Evolutionary conservation across 768 basidiomycete genomes (phyloP).

Genomic region (Tephrocybe sp.): DNA sequence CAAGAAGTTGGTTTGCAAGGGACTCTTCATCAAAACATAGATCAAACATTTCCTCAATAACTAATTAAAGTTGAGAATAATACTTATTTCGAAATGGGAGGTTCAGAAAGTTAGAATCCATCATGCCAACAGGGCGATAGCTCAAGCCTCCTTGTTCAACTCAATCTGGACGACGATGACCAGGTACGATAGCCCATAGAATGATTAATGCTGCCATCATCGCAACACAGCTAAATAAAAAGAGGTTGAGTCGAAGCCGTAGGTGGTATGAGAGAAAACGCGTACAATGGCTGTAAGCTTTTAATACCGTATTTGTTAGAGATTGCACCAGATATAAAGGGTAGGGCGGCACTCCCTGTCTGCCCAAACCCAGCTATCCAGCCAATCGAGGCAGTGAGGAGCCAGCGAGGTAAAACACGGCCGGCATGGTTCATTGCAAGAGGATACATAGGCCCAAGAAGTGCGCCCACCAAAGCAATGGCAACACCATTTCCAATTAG

Average conservation of each 20-base stretch:
- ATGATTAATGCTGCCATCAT: conserved; percentile 59
- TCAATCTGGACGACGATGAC: background rate
- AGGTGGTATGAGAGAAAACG: conserved; percentile 5
- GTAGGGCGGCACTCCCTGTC: conserved; percentile 67
- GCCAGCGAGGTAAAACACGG: conserved; percentile 65
- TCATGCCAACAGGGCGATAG: too few relatives aligned
- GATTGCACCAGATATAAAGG: conserved; percentile 71
- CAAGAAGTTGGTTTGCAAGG: too few relatives aligned
- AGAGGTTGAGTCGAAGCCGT: background rate
- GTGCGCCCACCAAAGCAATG: conserved; percentile 60
- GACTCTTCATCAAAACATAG: too few relatives aligned
- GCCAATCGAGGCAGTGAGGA: conserved; percentile 62
- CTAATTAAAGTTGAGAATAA: too few relatives aligned
- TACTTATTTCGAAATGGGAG: too few relatives aligned
- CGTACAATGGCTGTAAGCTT: conserved; percentile 61
- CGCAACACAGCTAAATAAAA: conserved; percentile 41
- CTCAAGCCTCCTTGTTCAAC: too few relatives aligned
- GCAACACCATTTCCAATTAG: conserved; percentile 61
- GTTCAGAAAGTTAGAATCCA: too few relatives aligned
- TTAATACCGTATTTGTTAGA: conserved; percentile 60
- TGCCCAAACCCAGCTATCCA: conserved; percentile 71
- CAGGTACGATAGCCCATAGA: conserved; percentile 54
- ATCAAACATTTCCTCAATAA: too few relatives aligned
- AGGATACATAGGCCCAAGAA: conserved; percentile 75
- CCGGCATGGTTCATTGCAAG: conserved; percentile 70